Percentiles rank a stretch among this genome's conserved stretches.
Conservation (phyloP, 345 rosid species). For the Geranium brycei region DNA sequence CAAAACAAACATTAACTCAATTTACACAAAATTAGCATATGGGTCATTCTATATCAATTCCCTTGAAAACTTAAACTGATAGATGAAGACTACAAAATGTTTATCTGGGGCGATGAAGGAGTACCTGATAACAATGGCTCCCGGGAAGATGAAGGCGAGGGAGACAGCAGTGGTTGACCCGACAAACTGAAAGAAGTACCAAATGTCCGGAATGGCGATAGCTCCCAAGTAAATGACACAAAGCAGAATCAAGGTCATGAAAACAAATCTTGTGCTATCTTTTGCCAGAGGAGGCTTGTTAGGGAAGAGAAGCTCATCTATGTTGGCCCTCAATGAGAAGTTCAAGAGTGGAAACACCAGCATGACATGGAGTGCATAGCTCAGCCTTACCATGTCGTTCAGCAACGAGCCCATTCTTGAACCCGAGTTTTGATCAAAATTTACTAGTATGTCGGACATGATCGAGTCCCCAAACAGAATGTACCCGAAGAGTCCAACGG, state of each 20-base stretch:
- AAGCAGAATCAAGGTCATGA: conserved; percentile 34
- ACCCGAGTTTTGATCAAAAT: conserved; percentile 48
- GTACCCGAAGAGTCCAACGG: conserved; percentile 60
- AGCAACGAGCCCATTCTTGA: conserved; percentile 37
- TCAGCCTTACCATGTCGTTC: conserved; percentile 48
- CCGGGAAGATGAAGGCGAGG: conserved; percentile 81
- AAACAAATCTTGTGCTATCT: conserved; percentile 43
- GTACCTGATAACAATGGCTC: conserved; percentile 62
- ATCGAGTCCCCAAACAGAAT: conserved; percentile 66
- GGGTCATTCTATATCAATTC: too few species aligned
- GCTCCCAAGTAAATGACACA: conserved; percentile 40
- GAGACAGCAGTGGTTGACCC: conserved; percentile 80
- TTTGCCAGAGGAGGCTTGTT: conserved; percentile 21
- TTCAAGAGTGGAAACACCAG: conserved; percentile 75
- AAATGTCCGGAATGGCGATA: conserved; percentile 57
- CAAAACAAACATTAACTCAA: not conserved
- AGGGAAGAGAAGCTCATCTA: conserved; percentile 60
- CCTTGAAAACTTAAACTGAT: too few species aligned
- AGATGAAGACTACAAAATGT: too few species aligned
- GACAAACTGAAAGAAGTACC: conserved; percentile 74
- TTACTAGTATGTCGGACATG: conserved; percentile 65
- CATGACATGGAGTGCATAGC: conserved; percentile 72
- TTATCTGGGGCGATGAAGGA: too few species aligned
- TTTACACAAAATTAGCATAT: too few species aligned
- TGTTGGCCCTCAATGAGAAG: conserved; percentile 58